A percentile compares a stretch with the other conserved stretches of the same genome.
These are phyloP conservation scores for Vaccinium darrowii DNA, from an alignment of 148 eudicot genomes.

Conservation along the genomic window DNA sequence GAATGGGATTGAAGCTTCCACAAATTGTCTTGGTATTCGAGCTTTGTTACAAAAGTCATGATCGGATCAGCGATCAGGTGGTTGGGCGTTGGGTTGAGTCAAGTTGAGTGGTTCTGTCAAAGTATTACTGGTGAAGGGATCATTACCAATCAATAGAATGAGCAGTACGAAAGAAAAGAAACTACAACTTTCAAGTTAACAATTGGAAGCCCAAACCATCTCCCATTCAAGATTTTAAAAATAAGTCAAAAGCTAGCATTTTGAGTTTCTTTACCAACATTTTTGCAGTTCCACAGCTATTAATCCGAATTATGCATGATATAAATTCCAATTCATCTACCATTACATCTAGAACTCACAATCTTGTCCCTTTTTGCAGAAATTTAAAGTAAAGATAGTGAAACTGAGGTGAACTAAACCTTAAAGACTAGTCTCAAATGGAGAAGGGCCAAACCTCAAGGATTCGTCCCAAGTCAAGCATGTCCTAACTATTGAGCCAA, in stretches of 20 bases:
- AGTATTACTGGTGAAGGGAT: not conserved
- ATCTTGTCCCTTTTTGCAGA: not conserved
- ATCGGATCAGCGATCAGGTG: not conserved
- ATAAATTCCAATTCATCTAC: not conserved
- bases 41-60: slow-evolving; percentile 35
- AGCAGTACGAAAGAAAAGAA: not conserved
- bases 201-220: not conserved
- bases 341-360: not conserved
- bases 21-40: slow-evolving; percentile 53
- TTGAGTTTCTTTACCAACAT: not conserved
- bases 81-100: not conserved
- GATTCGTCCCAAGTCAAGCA: not conserved
- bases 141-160: not conserved
- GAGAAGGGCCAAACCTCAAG: not conserved
- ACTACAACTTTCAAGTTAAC: not conserved
- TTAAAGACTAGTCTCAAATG: not conserved
- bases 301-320: not conserved
- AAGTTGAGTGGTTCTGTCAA: not conserved
- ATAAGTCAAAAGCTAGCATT: not conserved
- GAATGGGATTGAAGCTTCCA: slow-evolving; percentile 53
- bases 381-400: not conserved
- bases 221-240: not conserved
- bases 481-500: not conserved
- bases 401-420: not conserved
- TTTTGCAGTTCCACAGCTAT: not conserved